These are phyloP conservation scores for Mycena sp. DNA, from an alignment of 1,284 basidiomycete species.

Conservation along the genomic window DNA sequence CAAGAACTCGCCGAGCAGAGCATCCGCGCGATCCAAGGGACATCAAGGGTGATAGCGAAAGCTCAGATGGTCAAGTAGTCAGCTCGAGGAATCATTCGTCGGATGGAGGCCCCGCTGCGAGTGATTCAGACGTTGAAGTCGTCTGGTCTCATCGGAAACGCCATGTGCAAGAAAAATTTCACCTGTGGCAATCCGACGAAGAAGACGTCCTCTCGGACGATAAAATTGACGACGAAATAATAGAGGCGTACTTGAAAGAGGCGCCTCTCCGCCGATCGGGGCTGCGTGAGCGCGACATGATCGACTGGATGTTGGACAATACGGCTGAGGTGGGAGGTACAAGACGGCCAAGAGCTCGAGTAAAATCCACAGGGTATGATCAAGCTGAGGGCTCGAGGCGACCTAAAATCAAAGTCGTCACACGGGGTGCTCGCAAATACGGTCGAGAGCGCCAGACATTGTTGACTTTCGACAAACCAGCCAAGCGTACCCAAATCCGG, in stretches of 20 bases:
- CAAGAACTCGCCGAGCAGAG: slow-evolving; percentile 45
- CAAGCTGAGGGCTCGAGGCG: slow-evolving; percentile 23
- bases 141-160: slow-evolving; percentile 1
- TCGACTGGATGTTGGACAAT: slow-evolving; percentile 67
- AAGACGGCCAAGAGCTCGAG: slow-evolving; percentile 27
- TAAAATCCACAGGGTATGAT: neutral
- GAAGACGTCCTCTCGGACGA: slow-evolving; percentile 40
- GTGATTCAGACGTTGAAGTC: slow-evolving; percentile 23
- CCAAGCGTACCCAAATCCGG: slow-evolving; percentile 15
- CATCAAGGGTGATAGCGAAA: slow-evolving; percentile 49
- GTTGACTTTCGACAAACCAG: slow-evolving; percentile 40
- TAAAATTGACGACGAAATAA: slow-evolving; percentile 33
- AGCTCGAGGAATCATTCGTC: neutral
- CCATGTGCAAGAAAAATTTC: neutral
- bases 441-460: slow-evolving; percentile 49
- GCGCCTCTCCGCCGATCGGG: slow-evolving; percentile 30
- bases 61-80: slow-evolving; percentile 6
- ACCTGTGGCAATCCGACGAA: slow-evolving; percentile 25
- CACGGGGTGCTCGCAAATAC: slow-evolving; percentile 38
- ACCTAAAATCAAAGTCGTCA: slow-evolving; percentile 46
- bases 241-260: slow-evolving; percentile 21
- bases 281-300: slow-evolving; percentile 53
- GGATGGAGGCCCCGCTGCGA: neutral
- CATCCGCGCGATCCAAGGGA: slow-evolving; percentile 41
- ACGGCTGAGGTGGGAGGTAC: slow-evolving; percentile 43